Percentiles rank a stretch among this genome's conserved stretches.
Evolutionary conservation across 2,329 filamentous ascomycete genomes (phyloP).

Genomic region (Amphichorda felina): DNA sequence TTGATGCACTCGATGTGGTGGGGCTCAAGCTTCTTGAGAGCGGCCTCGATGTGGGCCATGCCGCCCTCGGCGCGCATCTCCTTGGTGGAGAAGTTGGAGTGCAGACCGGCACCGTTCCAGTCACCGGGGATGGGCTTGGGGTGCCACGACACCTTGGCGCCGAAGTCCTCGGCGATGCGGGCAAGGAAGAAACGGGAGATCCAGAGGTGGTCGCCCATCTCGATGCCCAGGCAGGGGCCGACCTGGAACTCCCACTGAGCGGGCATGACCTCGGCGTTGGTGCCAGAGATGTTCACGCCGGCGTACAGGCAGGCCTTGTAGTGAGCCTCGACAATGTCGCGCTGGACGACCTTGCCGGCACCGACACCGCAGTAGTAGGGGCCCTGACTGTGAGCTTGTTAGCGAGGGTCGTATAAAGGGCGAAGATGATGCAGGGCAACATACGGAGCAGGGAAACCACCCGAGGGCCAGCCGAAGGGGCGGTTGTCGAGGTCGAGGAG

Average conservation of each 20-base stretch:
- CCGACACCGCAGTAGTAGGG: constrained; percentile 75
- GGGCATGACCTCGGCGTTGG: constrained; percentile 98
- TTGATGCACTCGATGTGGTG: constrained; percentile 78
- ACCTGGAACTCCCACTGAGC: constrained; percentile 98
- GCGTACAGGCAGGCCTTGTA: constrained; percentile 65
- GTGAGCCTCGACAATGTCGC: constrained; percentile 78
- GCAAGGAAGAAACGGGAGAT: constrained; percentile 69
- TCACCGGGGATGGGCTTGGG: constrained; percentile 89
- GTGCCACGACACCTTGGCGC: constrained; percentile 86
- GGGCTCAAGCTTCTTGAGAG: constrained; percentile 71
- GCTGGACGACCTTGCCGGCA: constrained; percentile 92
- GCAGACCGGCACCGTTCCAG: constrained; percentile 93
- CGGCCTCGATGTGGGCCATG: constrained; percentile 87
- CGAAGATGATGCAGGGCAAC: neutral
- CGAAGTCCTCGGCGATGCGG: constrained; percentile 92
- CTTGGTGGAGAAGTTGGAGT: constrained; percentile 87
- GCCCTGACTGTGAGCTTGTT: constrained; percentile 16
- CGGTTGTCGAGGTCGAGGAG: constrained; percentile 65
- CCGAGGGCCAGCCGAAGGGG: constrained; percentile 63
- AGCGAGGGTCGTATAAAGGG: constrained; percentile 2
- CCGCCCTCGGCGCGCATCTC: constrained; percentile 84
- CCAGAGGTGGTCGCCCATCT: constrained; percentile 96
- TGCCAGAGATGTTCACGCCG: constrained; percentile 88
- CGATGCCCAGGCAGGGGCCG: constrained; percentile 77
- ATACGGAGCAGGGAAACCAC: constrained; percentile 73